Evolutionary conservation across 2,329 filamentous ascomycete species (phyloP), one percentile per base, ranked within the genome.

Genomic region (Aspergillus piperis): DNA sequence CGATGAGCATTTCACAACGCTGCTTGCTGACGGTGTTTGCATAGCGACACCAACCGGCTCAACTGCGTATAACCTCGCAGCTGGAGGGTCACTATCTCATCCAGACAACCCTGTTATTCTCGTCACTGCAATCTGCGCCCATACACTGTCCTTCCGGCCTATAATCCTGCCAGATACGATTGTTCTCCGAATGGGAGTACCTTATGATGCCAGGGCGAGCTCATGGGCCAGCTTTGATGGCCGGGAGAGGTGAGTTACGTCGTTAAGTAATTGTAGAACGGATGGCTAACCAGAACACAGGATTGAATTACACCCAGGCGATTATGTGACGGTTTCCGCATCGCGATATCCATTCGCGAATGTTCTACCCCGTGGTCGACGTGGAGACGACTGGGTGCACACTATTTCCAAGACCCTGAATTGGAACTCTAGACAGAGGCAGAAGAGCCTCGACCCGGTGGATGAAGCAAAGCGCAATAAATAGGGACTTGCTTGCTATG

Each of bases 181-280:
- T 63, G 94, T 98, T 1, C 82, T 99, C 61, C 87, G 95, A 39
- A 84, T 96, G 17, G 95, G 94, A 10, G 93, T 98, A n/a, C 95
- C 95, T 0, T 98, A 96, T 74, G 89, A 96, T 75, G 91, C 93
- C 8, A 84, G 95, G 53, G 92, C 92, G 4, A 90, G 87, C 67
- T 93, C 90, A 42, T 99, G 95, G 94, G 95, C 93, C n/a, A 96
- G 92, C 75, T 99, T 99, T 73, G 95, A 99, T 76, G 95, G 95
- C 1, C 86, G 92, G 62, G 92, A 97, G 80, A 87, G 92, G 78
- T 84, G 69, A 68, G 76, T 60, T 50, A 4, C 19, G 49, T 19
- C 17, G 17, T 19, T 2, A 19, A 19, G 17, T 19, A 19, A 19
- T 19, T 19, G 17, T 19, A 19, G 17, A 19, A 19, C 17, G 17